Base-by-base conservation (phyloP, 106 monocot species). In the Acorus gramineus region DNA sequence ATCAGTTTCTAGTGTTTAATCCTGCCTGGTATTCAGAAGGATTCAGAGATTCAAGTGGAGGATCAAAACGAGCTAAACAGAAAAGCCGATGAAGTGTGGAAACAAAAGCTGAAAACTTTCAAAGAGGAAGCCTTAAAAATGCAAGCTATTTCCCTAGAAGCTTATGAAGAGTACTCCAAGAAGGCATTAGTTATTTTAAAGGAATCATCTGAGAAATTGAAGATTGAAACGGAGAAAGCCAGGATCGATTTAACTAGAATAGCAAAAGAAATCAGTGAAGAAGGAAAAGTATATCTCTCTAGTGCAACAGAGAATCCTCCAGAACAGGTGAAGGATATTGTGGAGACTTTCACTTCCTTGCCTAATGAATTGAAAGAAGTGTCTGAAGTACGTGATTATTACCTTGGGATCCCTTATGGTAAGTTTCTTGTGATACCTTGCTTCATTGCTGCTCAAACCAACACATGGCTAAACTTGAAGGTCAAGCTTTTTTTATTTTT, bases 401-500 rank as follows among this genome's bases (percentile, higher is more conserved):
- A 96, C 49, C 56, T 96, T 55, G 95, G 90, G 13, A 83, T 96
- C 75, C 82, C 85, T 3, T 96, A 87, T 69, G 95, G 95, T 96
- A 87, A 61, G 74, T 65, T 53, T 69, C 11, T 8, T 44, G 42
- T 42, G 51, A 47, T 10, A 51, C 53, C 44, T 44, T 52, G 12
- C 11, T 14, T 55, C 52, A 4, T 5, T n/a, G 13, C 10, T 4
- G 47, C 28, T 28, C 28, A 28, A 28, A 28, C 28, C 28, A 28
- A 28, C 28, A 28, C 28, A 1, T 28, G 28, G 28, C 28, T 28
- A 28, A 28, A 28, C 28, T 28, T 28, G 28, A 28, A 28, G 28
- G 28, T 28, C 28, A 28, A 42, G 59, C 50, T 58, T 57, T 9
- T 53, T n/a, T 61, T 70, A n/a, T 6, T 7, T 2, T 71, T 59